A percentile compares a stretch with the other conserved stretches of the same genome.
Conservation (phyloP, 192 early-diverging fungal genomes). For the Chytriomyces sp. region DNA sequence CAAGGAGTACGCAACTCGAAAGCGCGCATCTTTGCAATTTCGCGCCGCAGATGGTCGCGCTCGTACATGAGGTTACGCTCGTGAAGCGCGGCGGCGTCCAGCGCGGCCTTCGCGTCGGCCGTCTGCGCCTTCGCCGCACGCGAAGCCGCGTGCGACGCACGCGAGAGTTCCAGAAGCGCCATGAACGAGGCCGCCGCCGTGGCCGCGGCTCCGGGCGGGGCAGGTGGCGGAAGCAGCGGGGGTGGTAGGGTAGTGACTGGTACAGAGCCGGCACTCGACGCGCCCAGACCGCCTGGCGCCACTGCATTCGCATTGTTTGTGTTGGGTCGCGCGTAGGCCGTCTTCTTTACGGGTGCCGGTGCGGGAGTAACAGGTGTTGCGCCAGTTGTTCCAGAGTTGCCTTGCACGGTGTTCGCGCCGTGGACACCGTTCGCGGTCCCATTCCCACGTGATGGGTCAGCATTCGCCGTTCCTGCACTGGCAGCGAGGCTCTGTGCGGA, state of each 20-base stretch:
- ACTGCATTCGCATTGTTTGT: not conserved
- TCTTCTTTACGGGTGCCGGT: not conserved
- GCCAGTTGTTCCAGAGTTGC: slow-evolving; percentile 13
- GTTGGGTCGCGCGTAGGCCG: not conserved
- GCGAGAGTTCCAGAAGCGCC: slow-evolving; percentile 33
- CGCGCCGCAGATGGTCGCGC: slow-evolving; percentile 53
- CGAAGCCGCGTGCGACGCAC: slow-evolving; percentile 34
- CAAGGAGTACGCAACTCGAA: slow-evolving; percentile 45
- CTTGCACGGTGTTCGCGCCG: not conserved
- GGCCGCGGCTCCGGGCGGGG: not conserved
- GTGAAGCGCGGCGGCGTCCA: slow-evolving; percentile 52
- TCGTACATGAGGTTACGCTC: slow-evolving; percentile 64
- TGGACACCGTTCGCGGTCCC: not conserved
- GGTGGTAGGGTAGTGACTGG: not conserved
- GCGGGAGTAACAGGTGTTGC: too few species aligned
- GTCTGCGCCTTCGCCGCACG: slow-evolving; percentile 47
- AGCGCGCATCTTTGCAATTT: slow-evolving; percentile 58
- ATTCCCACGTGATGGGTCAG: not conserved
- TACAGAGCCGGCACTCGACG: not conserved
- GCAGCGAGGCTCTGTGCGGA: not conserved
- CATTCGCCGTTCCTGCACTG: not conserved
- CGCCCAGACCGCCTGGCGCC: not conserved
- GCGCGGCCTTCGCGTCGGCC: slow-evolving; percentile 53
- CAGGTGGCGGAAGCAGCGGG: not conserved
- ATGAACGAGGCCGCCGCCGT: slow-evolving; percentile 16